A percentile compares a stretch with the other conserved stretches of the same genome.
phyloP scores from a whole-genome alignment of 1,284 basidiomycete genomes.

The Heterobasidion annosum region DNA sequence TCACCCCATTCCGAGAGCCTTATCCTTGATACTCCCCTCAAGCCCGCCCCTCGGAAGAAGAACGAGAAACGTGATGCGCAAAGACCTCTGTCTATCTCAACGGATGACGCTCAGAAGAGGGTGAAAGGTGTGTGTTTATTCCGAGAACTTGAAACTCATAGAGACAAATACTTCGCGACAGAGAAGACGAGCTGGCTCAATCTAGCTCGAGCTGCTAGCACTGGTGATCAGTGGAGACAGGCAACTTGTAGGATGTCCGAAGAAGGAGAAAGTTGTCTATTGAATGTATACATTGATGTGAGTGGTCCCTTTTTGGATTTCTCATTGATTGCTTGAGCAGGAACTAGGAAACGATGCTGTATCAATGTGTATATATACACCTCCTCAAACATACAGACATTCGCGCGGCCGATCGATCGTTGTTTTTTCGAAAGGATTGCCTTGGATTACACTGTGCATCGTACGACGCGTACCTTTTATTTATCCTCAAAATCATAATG shows the following conservation, averaged over 20 bases:
- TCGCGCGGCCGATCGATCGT: slow-evolving; percentile 55
- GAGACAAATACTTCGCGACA: slow-evolving; percentile 16
- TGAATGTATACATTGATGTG: slow-evolving; percentile 70
- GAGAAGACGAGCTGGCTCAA: slow-evolving; percentile 70
- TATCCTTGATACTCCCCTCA: slow-evolving; percentile 7
- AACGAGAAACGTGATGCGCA: slow-evolving; percentile 45
- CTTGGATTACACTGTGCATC: slow-evolving; percentile 55
- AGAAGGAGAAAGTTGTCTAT: slow-evolving; percentile 53
- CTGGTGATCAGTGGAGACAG: slow-evolving; percentile 55
- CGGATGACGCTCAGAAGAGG: slow-evolving; percentile 36
- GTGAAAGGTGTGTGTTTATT: slow-evolving; percentile 41
- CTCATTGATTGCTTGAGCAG: neutral
- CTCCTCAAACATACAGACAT: slow-evolving; percentile 68
- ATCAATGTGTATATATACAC: slow-evolving; percentile 65
- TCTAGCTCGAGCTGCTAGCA: slow-evolving; percentile 39
- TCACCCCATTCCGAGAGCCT: slow-evolving; percentile 6
- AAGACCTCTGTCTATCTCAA: slow-evolving; percentile 19
- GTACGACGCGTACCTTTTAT: slow-evolving; percentile 24
- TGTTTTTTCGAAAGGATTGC: slow-evolving; percentile 65
- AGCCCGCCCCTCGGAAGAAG: slow-evolving; percentile 36
- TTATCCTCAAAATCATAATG: slow-evolving; percentile 2
- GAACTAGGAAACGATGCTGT: slow-evolving; percentile 56
- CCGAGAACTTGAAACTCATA: neutral
- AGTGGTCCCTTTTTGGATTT: slow-evolving; percentile 15
- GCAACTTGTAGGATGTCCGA: slow-evolving; percentile 64